A percentile compares a stretch with the other conserved stretches of the same genome.
These are phyloP conservation scores for Helianthus tuberosus DNA, from an alignment of 129 eudicot genomes.

Conservation along the genomic window DNA sequence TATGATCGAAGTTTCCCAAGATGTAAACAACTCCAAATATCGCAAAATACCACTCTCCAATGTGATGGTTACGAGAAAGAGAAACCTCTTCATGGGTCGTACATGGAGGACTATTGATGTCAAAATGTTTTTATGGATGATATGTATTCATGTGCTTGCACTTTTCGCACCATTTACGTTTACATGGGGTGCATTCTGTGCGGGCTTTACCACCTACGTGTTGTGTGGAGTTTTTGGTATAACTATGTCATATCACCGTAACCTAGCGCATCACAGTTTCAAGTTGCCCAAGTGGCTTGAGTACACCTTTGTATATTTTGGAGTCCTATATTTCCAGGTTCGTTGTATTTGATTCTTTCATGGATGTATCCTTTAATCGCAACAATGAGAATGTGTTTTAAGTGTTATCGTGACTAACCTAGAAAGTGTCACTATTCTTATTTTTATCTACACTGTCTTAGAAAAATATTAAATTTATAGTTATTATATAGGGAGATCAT, in stretches of 20 bases:
- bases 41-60: background rate
- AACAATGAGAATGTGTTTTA: too few relatives aligned
- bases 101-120: background rate
- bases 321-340: slow-evolving; percentile 77
- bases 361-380: too few relatives aligned
- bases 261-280: too few relatives aligned
- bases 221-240: slow-evolving; percentile 34
- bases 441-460: too few relatives aligned
- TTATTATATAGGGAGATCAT: too few relatives aligned
- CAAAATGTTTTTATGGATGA: background rate
- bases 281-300: too few relatives aligned
- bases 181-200: too few relatives aligned
- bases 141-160: background rate
- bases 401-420: too few relatives aligned
- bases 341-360: background rate
- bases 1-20: background rate
- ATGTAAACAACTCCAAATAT: background rate
- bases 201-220: background rate
- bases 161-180: background rate
- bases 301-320: slow-evolving; percentile 38
- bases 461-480: too few relatives aligned
- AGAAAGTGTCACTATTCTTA: too few relatives aligned
- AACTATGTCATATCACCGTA: too few relatives aligned
- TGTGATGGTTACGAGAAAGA: background rate
- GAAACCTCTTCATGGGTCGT: background rate